Conservation (phyloP, 106 monocot genomes). For the Ottelia alismoides region DNA sequence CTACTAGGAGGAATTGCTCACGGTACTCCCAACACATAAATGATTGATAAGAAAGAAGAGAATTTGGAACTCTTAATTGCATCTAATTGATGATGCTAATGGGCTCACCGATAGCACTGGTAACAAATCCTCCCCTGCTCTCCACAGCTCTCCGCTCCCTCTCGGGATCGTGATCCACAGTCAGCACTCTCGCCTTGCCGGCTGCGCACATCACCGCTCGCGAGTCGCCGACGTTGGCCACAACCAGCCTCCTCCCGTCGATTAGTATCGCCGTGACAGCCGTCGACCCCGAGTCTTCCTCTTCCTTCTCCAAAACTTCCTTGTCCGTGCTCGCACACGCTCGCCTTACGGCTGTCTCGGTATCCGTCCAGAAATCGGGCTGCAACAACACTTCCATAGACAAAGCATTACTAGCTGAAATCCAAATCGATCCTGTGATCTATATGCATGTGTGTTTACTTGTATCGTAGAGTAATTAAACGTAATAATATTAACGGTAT, state of each 20-base stretch:
- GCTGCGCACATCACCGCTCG: constrained; percentile 57
- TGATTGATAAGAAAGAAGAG: too few relatives aligned
- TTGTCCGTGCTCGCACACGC: constrained; percentile 48
- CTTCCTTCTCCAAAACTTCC: constrained; percentile 39
- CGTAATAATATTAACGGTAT: too few relatives aligned
- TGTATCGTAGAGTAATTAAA: too few relatives aligned
- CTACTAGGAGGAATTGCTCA: too few relatives aligned
- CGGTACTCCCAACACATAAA: too few relatives aligned
- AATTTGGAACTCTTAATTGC: too few relatives aligned
- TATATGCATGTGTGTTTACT: too few relatives aligned
- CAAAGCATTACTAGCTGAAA: too few relatives aligned
- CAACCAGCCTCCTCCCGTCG: constrained; percentile 52
- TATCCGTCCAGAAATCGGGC: constrained; percentile 39
- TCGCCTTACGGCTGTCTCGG: constrained; percentile 32
- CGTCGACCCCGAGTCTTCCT: constrained; percentile 42
- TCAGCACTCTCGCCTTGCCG: constrained; percentile 43
- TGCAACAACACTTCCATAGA: constrained; percentile 12
- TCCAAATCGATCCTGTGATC: too few relatives aligned
- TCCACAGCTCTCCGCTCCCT: constrained; percentile 35
- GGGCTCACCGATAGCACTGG: constrained; percentile 5
- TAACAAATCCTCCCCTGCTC: constrained; percentile 52
- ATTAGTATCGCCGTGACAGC: constrained; percentile 60
- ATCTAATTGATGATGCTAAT: too few relatives aligned
- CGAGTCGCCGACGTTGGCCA: constrained; percentile 63
- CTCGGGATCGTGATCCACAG: constrained; percentile 58